These are phyloP conservation scores for Aspergillus ochraceoroseus DNA, from an alignment of 2,329 filamentous ascomycete species.

Conservation along the genomic window DNA sequence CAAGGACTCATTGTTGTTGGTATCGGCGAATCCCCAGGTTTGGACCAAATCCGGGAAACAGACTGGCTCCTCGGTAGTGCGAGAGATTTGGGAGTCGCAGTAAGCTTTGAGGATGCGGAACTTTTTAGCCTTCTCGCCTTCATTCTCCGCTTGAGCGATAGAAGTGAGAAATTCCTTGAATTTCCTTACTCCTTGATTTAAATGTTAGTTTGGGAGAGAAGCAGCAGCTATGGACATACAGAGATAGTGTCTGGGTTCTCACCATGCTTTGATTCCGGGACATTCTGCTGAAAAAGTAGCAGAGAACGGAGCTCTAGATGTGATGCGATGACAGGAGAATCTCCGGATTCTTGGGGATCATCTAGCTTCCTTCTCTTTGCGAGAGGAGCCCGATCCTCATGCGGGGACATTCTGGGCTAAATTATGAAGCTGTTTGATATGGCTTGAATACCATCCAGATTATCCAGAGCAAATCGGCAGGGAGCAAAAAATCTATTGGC, in stretches of 20 bases:
- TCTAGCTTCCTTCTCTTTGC: conserved; percentile 42
- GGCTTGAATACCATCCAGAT: conserved; percentile 2
- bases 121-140: conserved; percentile 37
- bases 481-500: conserved; percentile 12
- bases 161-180: conserved; percentile 45
- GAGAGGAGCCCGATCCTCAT: conserved; percentile 32
- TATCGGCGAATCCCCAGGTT: conserved; percentile 77
- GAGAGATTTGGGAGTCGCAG: conserved; percentile 52
- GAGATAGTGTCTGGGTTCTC: conserved; percentile 48
- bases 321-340: conserved; percentile 36
- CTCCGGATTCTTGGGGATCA: conserved; percentile 18
- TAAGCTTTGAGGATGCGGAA: conserved; percentile 45
- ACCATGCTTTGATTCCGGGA: conserved; percentile 56
- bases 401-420: conserved; percentile 31
- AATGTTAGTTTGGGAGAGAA: neutral
- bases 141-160: conserved; percentile 36
- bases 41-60: conserved; percentile 78
- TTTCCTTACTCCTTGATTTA: conserved; percentile 36
- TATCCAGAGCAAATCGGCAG: conserved; percentile 4
- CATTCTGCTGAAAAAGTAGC: conserved; percentile 66
- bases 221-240: neutral
- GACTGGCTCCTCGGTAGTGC: conserved; percentile 51
- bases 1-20: conserved; percentile 73
- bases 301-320: conserved; percentile 64
- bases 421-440: conserved; percentile 14